Base-by-base conservation (phyloP, 1,284 basidiomycete genomes). In the Rhodotorula glutinis region DNA sequence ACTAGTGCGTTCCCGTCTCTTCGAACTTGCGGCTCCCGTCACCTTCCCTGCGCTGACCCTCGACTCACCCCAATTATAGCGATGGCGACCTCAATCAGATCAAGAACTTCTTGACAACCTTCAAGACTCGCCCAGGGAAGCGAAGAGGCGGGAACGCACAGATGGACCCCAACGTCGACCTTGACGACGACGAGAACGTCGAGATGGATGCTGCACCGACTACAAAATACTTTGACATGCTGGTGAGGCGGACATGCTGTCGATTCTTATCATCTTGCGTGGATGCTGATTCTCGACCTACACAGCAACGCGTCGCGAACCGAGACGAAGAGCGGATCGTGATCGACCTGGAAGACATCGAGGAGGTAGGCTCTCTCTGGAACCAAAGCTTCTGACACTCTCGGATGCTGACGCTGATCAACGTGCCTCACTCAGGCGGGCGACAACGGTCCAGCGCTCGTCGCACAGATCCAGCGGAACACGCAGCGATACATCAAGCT, bases 401-500 rank as follows among this genome's bases (percentile, higher is more conserved):
- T 57, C n/a, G 16, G 25, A 29, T 8, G 60, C 65, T 44, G 47
- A 53, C 44, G 33, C 33, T 38, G 7, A 38, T 38, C 33, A 11
- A 11, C 11, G 33, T 19, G 19, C 3, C n/a, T 33, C 57, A 40
- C 52, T 85, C 83, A 87, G 75, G 86, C 91, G 77, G 85, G 86
- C 67, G 85, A 85, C 1, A 80, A 85, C 33, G 81, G 81, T 9
- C 86, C 85, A 44, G 63, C 63, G 54, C 84, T 95, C 14, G 88
- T 91, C 30, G 78, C 82, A 52, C 87, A 88, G 66, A 93, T 98
- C 73, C 83, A 85, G 69, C 82, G 82, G 71, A 99, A 99, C 79
- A 86, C 93, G 23, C 87, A 90, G 73, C 90, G 94, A 75, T 99
- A 98, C 80, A 84, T 92, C 70, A 84, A 85, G 71, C 83, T 99